Base-by-base conservation (phyloP, 495 filamentous ascomycete genomes). In the Cairneyella variabilis region DNA sequence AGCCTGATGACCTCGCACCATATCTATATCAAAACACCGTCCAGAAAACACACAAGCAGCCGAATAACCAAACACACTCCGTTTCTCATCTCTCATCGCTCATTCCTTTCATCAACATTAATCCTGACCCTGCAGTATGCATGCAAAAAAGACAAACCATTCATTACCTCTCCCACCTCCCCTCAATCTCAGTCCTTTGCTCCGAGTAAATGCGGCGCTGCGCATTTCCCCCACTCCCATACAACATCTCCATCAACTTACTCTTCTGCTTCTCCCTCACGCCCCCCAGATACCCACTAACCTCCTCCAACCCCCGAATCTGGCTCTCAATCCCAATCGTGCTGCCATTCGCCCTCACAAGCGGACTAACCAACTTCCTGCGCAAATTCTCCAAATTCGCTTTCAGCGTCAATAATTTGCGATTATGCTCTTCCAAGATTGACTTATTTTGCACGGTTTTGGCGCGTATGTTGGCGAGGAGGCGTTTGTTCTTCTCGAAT, bases 371-470 rank as follows among this genome's bases (percentile, higher is more conserved):
- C 20, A 96, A 74, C 61, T 90, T 91, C 30, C 82, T 72, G 20
- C 91, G 74, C 46, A 95, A 68, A 0, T 69, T 84, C 70, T 96
- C 91, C 0, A 96, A 76, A 50, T 85, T 90, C 6, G 84, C 82
- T 60, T 95, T 92, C 3, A 96, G 74, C 5, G 82, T 84, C 7
- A 88, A 68, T 6, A 96, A 76, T 38, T 87, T 85, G 21, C 83
- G 79, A 60, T 92, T 91, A 61, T 96, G 89, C 46, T 91, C 87
- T 23, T 90, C 79, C 1, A 96, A 74, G 9, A 92, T 78, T 32
- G 82, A 81, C 61, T 95, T 95, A 68, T 95, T 95, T n/a, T 79
- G 76, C 11, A 92, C 83, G 10, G 91, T 96, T 60, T 84, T 86
- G 23, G 83, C 79, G 49, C 89, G 83, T 40, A 96, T 85, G 55